phyloP scores from a whole-genome alignment of 140 eudicot species.

The Stevia rebaudiana region DNA sequence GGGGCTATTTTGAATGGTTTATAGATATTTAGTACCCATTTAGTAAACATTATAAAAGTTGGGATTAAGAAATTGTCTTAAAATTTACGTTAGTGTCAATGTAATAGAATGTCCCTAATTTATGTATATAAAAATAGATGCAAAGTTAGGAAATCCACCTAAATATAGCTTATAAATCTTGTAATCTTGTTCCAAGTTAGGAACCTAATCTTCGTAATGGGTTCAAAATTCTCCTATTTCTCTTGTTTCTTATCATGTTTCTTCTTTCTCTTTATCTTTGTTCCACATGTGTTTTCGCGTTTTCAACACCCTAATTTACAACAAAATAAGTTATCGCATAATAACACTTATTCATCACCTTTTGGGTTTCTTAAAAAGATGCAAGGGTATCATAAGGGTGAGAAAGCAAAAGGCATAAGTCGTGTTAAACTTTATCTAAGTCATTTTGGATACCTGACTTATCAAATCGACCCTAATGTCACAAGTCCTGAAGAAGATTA shows the following conservation, averaged over 20 bases:
- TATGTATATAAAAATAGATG: too few relatives aligned
- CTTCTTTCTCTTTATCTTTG: constrained; percentile 7
- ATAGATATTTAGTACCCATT: too few relatives aligned
- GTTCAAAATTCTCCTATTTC: too few relatives aligned
- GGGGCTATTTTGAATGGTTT: too few relatives aligned
- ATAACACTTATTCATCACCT: constrained; percentile 13
- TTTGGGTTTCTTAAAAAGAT: constrained; percentile 31
- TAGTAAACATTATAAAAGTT: too few relatives aligned
- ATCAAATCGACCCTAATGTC: constrained; percentile 11
- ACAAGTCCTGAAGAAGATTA: constrained; percentile 18
- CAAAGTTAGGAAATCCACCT: too few relatives aligned
- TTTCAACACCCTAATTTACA: constrained; percentile 10
- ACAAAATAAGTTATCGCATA: neutral
- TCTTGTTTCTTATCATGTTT: constrained; percentile 8
- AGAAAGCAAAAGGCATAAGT: constrained; percentile 21
- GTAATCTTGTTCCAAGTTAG: too few relatives aligned
- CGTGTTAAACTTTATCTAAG: constrained; percentile 34
- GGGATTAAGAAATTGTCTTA: too few relatives aligned
- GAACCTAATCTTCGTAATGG: too few relatives aligned
- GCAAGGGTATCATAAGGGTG: constrained; percentile 40
- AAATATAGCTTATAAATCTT: too few relatives aligned
- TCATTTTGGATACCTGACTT: constrained; percentile 35
- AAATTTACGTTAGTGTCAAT: too few relatives aligned
- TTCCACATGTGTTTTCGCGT: constrained; percentile 12
- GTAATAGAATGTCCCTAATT: too few relatives aligned